Evolutionary conservation across 768 basidiomycete species (phyloP).

Genomic region (Naganishia onofrii): DNA sequence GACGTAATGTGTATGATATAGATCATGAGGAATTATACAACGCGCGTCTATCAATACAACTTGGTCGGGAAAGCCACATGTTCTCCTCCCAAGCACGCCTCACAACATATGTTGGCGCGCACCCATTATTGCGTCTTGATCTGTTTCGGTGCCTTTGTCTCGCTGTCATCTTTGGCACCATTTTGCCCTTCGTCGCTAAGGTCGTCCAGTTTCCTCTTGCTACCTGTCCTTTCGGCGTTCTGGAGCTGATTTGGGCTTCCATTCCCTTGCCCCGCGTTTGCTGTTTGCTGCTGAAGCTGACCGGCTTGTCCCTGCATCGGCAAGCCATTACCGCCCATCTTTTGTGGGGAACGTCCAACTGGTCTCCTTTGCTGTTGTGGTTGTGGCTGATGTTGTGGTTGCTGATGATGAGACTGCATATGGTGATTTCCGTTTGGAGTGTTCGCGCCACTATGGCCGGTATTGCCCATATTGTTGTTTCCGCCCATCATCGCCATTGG

Average conservation of each 20-base stretch:
- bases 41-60: background rate
- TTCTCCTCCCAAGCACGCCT: background rate
- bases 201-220: slow-evolving; percentile 19
- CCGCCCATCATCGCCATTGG: slow-evolving; percentile 33
- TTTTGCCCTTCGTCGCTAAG: background rate
- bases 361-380: slow-evolving; percentile 26
- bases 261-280: background rate
- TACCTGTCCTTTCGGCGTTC: background rate
- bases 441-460: slow-evolving; percentile 33
- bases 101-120: background rate
- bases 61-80: background rate
- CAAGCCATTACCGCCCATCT: background rate
- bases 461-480: slow-evolving; percentile 31
- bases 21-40: background rate
- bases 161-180: background rate
- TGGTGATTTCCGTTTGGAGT: slow-evolving; percentile 36
- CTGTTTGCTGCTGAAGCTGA: background rate
- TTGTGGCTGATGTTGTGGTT: slow-evolving; percentile 15
- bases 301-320: background rate
- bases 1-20: background rate
- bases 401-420: slow-evolving; percentile 5
- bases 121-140: slow-evolving; percentile 1
- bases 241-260: background rate
- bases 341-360: background rate
- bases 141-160: slow-evolving; percentile 6